phyloP scores from a whole-genome alignment of 371 early-diverging fungal species.

The Mortierella sp. region DNA sequence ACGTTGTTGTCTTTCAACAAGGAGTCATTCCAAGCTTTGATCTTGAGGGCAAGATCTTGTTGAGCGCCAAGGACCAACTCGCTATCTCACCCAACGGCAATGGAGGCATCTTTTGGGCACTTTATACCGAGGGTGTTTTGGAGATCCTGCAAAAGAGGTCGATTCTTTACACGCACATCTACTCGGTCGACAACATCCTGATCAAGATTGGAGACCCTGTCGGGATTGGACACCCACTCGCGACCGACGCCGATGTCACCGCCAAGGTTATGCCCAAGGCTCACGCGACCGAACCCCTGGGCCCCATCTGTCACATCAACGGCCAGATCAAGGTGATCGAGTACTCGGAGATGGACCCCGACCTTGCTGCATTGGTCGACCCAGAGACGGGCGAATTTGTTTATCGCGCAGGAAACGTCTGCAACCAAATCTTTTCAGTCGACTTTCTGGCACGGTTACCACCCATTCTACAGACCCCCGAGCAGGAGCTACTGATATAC shows the following conservation, averaged over 20 bases:
- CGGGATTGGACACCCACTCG: conserved; percentile 74
- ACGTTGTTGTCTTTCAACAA: conserved; percentile 81
- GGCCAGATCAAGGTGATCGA: conserved; percentile 75
- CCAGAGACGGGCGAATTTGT: conserved; percentile 58
- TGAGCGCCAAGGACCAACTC: conserved; percentile 47
- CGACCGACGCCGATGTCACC: conserved; percentile 72
- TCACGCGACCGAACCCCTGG: conserved; percentile 71
- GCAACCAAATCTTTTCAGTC: conserved; percentile 80
- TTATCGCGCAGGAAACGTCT: conserved; percentile 80
- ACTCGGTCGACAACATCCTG: conserved; percentile 80
- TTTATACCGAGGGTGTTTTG: conserved; percentile 74
- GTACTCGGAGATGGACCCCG: conserved; percentile 74
- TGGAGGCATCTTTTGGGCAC: conserved; percentile 83
- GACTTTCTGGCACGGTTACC: conserved; percentile 67
- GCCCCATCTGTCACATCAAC: conserved; percentile 73
- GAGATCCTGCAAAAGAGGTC: conserved; percentile 68
- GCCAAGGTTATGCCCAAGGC: conserved; percentile 78
- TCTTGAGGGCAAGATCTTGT: conserved; percentile 32
- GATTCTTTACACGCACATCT: conserved; percentile 73
- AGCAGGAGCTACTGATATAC: conserved; percentile 66
- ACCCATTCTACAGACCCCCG: conserved; percentile 19
- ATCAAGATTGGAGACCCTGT: conserved; percentile 77
- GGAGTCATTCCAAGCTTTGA: conserved; percentile 62
- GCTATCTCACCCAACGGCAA: conserved; percentile 87
- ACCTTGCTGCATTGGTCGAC: conserved; percentile 60